These are phyloP conservation scores for Abeoforma whisleri DNA, from an alignment of 78 protist species.

Conservation along the genomic window DNA sequence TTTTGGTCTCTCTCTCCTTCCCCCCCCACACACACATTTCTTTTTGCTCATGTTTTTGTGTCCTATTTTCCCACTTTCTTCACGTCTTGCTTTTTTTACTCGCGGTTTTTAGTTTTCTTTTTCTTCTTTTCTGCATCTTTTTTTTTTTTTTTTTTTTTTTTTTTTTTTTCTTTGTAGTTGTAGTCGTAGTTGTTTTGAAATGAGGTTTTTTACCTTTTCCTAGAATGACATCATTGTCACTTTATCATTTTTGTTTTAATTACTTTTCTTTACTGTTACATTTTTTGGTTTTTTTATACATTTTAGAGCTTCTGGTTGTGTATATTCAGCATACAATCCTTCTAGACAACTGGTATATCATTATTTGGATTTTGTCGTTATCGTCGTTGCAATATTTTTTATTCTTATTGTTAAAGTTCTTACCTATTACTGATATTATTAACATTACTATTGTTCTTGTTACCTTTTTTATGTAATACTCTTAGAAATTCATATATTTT, in stretches of 20 bases:
- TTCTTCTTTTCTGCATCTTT: neutral
- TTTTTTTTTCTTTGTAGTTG: neutral
- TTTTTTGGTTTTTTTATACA: neutral
- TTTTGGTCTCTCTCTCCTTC: neutral
- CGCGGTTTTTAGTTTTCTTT: neutral
- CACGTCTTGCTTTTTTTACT: neutral
- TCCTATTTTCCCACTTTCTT: neutral
- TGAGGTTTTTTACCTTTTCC: neutral
- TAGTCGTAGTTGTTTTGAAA: too few relatives aligned
- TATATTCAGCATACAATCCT: neutral
- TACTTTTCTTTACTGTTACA: too few relatives aligned
- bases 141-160: neutral
- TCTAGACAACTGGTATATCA: too few relatives aligned
- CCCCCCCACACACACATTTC: conserved; percentile 4
- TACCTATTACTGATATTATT: too few relatives aligned
- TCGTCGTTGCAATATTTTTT: too few relatives aligned
- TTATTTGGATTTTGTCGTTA: too few relatives aligned
- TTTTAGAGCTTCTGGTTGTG: conserved; percentile 24
- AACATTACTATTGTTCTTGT: too few relatives aligned
- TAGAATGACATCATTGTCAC: too few relatives aligned
- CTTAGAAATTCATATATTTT: too few relatives aligned
- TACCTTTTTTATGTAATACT: too few relatives aligned
- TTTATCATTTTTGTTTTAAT: conserved; percentile 1
- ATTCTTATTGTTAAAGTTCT: too few relatives aligned
- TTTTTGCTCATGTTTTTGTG: neutral